Conservation (phyloP, 352 stramenopile genomes). For the Blastocystis sp. region DNA sequence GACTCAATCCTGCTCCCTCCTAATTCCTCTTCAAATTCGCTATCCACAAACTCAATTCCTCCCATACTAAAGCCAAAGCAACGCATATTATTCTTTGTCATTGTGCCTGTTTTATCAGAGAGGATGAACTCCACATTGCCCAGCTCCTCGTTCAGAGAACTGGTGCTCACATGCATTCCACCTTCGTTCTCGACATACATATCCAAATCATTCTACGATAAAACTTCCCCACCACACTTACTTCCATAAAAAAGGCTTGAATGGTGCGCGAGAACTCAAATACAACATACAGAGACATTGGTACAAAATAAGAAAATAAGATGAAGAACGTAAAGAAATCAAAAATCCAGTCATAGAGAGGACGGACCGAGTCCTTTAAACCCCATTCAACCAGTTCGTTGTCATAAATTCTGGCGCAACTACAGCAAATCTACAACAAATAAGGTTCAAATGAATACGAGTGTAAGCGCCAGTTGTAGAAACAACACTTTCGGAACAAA, state of each 20-base stretch:
- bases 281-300: conserved; percentile 59
- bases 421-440: not conserved
- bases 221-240: not conserved
- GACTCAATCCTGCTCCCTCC: not conserved
- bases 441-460: not conserved
- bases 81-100: conserved; percentile 58
- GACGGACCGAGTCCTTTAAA: not conserved
- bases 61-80: conserved; percentile 58
- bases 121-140: conserved; percentile 62
- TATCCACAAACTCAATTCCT: not conserved
- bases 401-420: not conserved
- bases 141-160: conserved; percentile 52
- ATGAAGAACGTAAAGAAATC: conserved; percentile 63
- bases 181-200: conserved; percentile 60
- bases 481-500: conserved; percentile 61
- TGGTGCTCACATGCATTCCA: conserved; percentile 48
- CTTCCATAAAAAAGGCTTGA: conserved; percentile 57
- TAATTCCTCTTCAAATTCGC: not conserved
- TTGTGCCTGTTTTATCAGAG: conserved; percentile 51
- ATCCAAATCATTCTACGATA: conserved; percentile 39
- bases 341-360: conserved; percentile 54
- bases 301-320: conserved; percentile 59
- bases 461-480: conserved; percentile 36
- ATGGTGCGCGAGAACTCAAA: conserved; percentile 56
- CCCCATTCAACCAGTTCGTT: not conserved